Evolutionary conservation across 2,329 filamentous ascomycete genomes (phyloP).

Genomic region (Zymoseptoria crescenta): DNA sequence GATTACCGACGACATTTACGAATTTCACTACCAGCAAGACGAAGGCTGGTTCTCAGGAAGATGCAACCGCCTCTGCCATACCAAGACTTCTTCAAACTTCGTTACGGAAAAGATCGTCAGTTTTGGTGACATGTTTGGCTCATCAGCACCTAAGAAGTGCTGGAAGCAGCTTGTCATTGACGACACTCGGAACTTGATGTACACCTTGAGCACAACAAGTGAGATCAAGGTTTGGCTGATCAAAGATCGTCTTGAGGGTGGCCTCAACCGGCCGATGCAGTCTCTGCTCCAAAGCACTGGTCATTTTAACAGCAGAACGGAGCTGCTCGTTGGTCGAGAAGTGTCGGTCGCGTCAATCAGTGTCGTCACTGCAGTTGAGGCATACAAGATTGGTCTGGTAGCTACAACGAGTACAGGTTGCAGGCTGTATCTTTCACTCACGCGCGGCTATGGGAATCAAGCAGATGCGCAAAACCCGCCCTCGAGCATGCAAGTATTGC

Average conservation of each 20-base stretch:
- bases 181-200: slow-evolving; percentile 78
- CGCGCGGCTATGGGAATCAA: slow-evolving; percentile 59
- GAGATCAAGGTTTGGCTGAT: slow-evolving; percentile 90
- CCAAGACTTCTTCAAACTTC: slow-evolving; percentile 36
- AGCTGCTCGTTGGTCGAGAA: slow-evolving; percentile 58
- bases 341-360: slow-evolving; percentile 77
- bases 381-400: slow-evolving; percentile 78
- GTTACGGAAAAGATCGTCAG: slow-evolving; percentile 33
- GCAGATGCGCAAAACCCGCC: slow-evolving; percentile 60
- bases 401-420: slow-evolving; percentile 86
- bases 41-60: slow-evolving; percentile 95
- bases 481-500: slow-evolving; percentile 95
- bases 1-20: slow-evolving; percentile 78
- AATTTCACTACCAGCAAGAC: slow-evolving; percentile 93
- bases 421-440: slow-evolving; percentile 85
- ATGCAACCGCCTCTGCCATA: slow-evolving; percentile 62
- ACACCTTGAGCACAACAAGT: slow-evolving; percentile 79
- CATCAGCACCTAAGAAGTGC: slow-evolving; percentile 45
- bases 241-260: slow-evolving; percentile 51
- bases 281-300: slow-evolving; percentile 63
- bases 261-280: slow-evolving; percentile 47
- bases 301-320: slow-evolving; percentile 69
- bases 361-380: slow-evolving; percentile 70
- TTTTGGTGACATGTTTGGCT: slow-evolving; percentile 25
- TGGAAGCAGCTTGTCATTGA: slow-evolving; percentile 78